Evolutionary conservation across 352 stramenopile species (phyloP), one percentile per base, ranked within the genome.

Genomic region (Pythium vanterpoolii): DNA sequence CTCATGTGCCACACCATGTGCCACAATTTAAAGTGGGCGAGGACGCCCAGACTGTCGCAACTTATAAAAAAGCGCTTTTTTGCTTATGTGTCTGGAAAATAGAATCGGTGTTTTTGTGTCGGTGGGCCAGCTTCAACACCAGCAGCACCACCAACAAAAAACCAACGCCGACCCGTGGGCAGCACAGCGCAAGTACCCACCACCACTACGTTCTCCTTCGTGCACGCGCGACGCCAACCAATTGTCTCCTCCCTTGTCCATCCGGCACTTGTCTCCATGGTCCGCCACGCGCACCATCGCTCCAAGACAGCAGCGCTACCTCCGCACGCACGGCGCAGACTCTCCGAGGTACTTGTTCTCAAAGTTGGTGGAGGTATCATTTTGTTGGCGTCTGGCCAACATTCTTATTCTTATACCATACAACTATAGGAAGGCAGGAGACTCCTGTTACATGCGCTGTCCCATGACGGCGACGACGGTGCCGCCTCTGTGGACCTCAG

Each of bases 221-320:
- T 9, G 18, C 6, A 6, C 3, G 13, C 39, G n/a, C 39, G 19
- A 46, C 36, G 6, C 13, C n/a, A 9, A 26, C n/a, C 39, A 16
- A 18, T n/a, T 24, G 6, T 5, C 16, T 26, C 9, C 23, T 8
- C 11, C 50, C 27, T n/a, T 24, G 10, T 23, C 23, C 8, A 19
- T 7, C n/a, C 30, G 8, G 31, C 19, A 11, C 21, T 26, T 16
- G 8, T 19, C 26, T 11, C 23, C 26, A 66, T 66, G 59, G 52
- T 33, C 5, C 50, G 59, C 52, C 39, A 50, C 52, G 47, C 47
- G 7, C 59, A 60, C 50, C 43, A 55, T 16, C 31, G 92, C 93
- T 63, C 99, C 47, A 52, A 79, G 47, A 88, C 95, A 36, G 88
- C 93, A 18, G 45, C 43, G 33, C 38, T 68, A 23, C 50, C 46